These are phyloP conservation scores for Hymenoscyphus infarciens DNA, from an alignment of 2,329 filamentous ascomycete genomes.

Conservation along the genomic window DNA sequence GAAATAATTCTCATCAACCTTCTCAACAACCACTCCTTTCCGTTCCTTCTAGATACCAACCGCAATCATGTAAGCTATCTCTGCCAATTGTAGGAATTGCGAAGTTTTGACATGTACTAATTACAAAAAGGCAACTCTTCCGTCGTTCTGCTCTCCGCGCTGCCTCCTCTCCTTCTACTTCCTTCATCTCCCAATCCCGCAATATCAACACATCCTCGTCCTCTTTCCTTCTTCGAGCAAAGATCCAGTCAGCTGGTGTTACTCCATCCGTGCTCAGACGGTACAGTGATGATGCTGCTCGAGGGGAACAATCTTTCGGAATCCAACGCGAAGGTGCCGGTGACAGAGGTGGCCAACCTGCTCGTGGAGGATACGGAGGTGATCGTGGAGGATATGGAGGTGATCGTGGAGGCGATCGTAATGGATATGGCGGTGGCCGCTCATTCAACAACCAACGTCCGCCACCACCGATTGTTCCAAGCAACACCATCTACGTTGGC, in stretches of 20 bases:
- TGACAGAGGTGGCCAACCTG: not conserved
- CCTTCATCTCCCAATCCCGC: constrained; percentile 41
- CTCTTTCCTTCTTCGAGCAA: constrained; percentile 35
- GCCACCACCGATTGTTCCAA: constrained; percentile 4
- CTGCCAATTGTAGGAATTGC: not conserved
- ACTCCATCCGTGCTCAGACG: constrained; percentile 41
- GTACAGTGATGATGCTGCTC: constrained; percentile 42
- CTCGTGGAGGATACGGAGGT: constrained; percentile 3
- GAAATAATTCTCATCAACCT: constrained; percentile 3
- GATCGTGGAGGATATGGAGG: not conserved
- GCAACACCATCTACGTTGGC: constrained; percentile 55
- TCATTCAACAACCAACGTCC: not conserved
- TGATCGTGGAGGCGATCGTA: not conserved
- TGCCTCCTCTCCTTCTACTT: constrained; percentile 44
- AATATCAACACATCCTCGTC: constrained; percentile 38
- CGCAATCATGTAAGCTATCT: constrained; percentile 29
- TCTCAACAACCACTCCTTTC: constrained; percentile 15
- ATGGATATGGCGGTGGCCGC: not conserved
- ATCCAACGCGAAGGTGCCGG: not conserved
- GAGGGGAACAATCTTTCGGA: not conserved
- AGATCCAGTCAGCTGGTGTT: constrained; percentile 35
- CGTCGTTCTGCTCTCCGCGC: constrained; percentile 55
- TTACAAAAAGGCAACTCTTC: constrained; percentile 38
- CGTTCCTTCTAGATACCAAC: constrained; percentile 15
- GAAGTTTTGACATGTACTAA: not conserved